Evolutionary conservation across 163 green algal species (phyloP), one percentile per base, ranked within the genome.

Genomic region (Picocystis sp.): DNA sequence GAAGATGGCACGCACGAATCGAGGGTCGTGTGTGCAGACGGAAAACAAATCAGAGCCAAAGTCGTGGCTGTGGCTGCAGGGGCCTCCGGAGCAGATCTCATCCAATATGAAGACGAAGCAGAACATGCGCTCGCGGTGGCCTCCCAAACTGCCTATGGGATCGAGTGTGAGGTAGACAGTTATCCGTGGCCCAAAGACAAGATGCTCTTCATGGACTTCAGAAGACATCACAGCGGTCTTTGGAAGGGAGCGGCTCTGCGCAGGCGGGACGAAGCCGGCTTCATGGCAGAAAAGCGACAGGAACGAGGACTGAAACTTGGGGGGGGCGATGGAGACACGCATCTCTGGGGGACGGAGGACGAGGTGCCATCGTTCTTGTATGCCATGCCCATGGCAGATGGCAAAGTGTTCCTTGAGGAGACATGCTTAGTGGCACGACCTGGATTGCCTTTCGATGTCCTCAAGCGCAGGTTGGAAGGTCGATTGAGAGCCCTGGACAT

Each of bases 131-230:
- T 79, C 3, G 61, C 57, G 2, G 75, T 92, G 42, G 86, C 81
- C 3, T 82, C 87, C 17, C 84, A 94, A 62, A 94, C 84, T 8
- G 84, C 84, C 19, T 94, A 94, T 53, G 84, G 84, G 46, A 90
- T 94, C n/a, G 77, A 87, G 59, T 77, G 73, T 17, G 73, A 89
- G 45, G 74, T 93, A 17, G 75, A 87, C 56, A 73, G 73, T n/a
- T 93, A 92, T 50, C 34, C 66, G 1, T 93, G 82, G 57, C 75
- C 84, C 44, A 21, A 33, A 0, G 41, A 63, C 14, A 57, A 63
- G 2, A 95, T 97, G 88, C 67, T 88, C 8, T 97, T 97, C 71
- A 97, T 97, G 87, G 87, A 97, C 75, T 97, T 89, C 69, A 52
- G 87, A 17, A 65, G 90, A 9, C 77, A 93, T 64, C 82, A 95